A percentile compares a stretch with the other conserved stretches of the same genome.
Evolutionary conservation across 2,329 filamentous ascomycete species (phyloP).

Genomic region (Chaetomium sp.): DNA sequence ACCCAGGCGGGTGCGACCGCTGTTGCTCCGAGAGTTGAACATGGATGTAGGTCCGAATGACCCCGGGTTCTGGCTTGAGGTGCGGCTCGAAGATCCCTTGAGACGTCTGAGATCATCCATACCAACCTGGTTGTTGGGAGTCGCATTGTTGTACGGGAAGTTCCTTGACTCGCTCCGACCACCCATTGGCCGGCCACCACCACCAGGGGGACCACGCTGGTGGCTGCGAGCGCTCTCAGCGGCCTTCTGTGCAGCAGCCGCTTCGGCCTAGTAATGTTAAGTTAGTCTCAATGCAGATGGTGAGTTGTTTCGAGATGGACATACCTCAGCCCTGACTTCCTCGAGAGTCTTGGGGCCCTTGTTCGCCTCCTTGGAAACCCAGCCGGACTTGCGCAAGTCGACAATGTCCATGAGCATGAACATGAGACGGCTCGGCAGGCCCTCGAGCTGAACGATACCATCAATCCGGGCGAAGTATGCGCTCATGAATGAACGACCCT

Average conservation of each 20-base stretch:
- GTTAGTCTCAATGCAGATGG: conserved; percentile 23
- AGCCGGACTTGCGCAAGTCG: conserved; percentile 76
- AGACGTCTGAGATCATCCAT: conserved; percentile 91
- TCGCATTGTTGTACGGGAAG: conserved; percentile 75
- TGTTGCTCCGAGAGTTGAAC: conserved; percentile 88
- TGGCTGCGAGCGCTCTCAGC: conserved; percentile 65
- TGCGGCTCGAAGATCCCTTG: conserved; percentile 62
- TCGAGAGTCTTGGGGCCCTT: conserved; percentile 97
- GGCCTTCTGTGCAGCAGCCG: conserved; percentile 76
- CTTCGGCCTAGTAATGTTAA: conserved; percentile 59
- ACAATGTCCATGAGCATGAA: conserved; percentile 98
- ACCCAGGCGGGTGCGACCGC: conserved; percentile 70
- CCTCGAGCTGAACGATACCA: conserved; percentile 75
- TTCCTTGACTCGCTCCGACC: conserved; percentile 84
- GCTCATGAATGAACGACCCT: conserved; percentile 84
- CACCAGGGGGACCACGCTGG: conserved; percentile 66
- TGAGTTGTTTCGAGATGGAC: conserved; percentile 34
- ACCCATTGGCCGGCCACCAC: conserved; percentile 59
- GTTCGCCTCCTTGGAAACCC: conserved; percentile 84
- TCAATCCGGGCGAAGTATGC: conserved; percentile 91
- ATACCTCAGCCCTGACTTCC: conserved; percentile 80
- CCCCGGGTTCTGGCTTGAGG: conserved; percentile 64
- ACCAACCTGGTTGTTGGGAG: conserved; percentile 85
- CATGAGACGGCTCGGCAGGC: conserved; percentile 81
- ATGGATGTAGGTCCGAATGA: conserved; percentile 81